These are phyloP conservation scores for Schizosaccharomyces japonicus DNA, from an alignment of 805 yeast genomes.

Conservation along the genomic window DNA sequence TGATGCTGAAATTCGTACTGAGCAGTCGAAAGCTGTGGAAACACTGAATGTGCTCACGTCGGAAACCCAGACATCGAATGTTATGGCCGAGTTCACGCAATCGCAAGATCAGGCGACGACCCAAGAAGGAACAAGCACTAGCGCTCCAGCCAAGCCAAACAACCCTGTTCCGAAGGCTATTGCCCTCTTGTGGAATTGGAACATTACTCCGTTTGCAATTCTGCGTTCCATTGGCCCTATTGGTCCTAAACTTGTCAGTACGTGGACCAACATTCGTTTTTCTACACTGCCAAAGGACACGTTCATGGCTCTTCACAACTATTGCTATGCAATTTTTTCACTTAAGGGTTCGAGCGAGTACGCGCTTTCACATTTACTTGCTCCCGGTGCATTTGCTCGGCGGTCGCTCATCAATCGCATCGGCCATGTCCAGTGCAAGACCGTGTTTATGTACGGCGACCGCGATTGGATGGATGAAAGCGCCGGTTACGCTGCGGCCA, in stretches of 20 bases:
- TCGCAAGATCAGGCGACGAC: slow-evolving; percentile 8
- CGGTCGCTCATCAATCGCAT: slow-evolving; percentile 38
- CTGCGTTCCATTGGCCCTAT: slow-evolving; percentile 58
- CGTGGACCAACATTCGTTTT: slow-evolving; percentile 73
- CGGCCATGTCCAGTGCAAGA: slow-evolving; percentile 29
- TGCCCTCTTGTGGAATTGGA: slow-evolving; percentile 57
- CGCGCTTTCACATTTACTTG: slow-evolving; percentile 55
- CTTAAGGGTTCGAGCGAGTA: slow-evolving; percentile 85
- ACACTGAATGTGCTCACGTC: slow-evolving; percentile 7
- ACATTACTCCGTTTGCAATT: slow-evolving; percentile 62
- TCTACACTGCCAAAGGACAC: slow-evolving; percentile 28
- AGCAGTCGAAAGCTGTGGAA: neutral
- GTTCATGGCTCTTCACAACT: slow-evolving; percentile 38
- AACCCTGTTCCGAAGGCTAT: slow-evolving; percentile 50
- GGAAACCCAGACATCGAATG: neutral
- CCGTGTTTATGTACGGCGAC: slow-evolving; percentile 72
- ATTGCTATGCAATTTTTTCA: slow-evolving; percentile 64
- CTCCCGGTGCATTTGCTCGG: slow-evolving; percentile 81
- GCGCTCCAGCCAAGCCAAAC: slow-evolving; percentile 14
- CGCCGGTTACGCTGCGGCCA: slow-evolving; percentile 19
- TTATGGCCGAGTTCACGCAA: slow-evolving; percentile 7
- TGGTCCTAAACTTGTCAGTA: slow-evolving; percentile 68
- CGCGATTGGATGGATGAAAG: slow-evolving; percentile 39
- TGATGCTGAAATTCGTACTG: slow-evolving; percentile 6
- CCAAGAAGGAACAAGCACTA: slow-evolving; percentile 6